Evolutionary conservation across 306 rosid genomes (phyloP).

Genomic region (Rubus idaeus): DNA sequence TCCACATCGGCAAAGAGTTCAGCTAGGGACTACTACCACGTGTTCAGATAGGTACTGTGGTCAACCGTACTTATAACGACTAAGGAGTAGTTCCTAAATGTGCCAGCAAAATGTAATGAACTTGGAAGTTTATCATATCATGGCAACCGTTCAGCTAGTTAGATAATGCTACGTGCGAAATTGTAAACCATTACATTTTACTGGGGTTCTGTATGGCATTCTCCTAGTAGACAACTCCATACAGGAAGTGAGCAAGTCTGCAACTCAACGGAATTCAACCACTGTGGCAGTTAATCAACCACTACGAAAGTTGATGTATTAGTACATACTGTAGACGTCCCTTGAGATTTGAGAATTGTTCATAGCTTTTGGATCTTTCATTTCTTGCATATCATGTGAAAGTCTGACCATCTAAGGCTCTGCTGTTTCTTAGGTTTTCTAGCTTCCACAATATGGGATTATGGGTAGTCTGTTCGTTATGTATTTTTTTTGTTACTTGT

Average conservation of each 20-base stretch:
- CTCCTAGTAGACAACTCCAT: background rate
- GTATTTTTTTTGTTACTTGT: background rate
- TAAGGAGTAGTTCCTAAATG: background rate
- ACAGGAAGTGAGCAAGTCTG: too few species aligned
- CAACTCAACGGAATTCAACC: too few species aligned
- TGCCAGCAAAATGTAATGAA: background rate
- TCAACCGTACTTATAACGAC: background rate
- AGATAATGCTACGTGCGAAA: background rate
- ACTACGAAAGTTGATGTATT: too few species aligned
- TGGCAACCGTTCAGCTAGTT: background rate
- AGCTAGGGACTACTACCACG: background rate
- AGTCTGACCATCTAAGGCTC: background rate
- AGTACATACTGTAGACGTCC: background rate
- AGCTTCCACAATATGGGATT: background rate
- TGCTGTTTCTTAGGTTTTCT: background rate
- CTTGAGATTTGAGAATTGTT: background rate
- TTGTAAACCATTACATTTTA: background rate
- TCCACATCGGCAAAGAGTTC: background rate
- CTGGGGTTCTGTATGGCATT: background rate
- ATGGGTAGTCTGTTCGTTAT: background rate
- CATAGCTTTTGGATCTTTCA: background rate
- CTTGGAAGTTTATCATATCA: background rate
- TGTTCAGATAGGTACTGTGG: background rate
- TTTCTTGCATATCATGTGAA: background rate
- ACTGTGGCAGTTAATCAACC: too few species aligned